Evolutionary conservation across 1,139 yeast genomes (phyloP).

Genomic region (Yamadazyma membranifaciens): DNA sequence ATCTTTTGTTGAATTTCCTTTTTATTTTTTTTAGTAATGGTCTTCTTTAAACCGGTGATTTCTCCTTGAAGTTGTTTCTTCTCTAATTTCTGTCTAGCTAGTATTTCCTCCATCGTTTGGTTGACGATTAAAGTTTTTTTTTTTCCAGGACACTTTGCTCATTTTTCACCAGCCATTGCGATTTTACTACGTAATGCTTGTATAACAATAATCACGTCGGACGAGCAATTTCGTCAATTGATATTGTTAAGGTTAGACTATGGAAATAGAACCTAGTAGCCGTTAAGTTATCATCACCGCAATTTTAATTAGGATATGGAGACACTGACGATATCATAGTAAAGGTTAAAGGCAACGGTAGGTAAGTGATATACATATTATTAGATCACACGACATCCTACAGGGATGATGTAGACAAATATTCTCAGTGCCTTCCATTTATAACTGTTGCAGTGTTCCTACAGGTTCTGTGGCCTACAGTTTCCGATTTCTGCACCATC

Average conservation of each 20-base stretch:
- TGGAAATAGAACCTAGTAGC: too few relatives aligned
- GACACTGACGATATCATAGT: too few relatives aligned
- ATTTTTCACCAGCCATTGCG: not conserved
- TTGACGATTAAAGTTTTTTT: not conserved
- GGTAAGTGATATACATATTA: too few relatives aligned
- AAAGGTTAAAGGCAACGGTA: too few relatives aligned
- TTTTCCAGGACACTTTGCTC: not conserved
- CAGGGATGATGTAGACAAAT: conserved; percentile 2
- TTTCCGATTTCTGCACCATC: too few relatives aligned
- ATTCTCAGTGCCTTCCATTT: not conserved
- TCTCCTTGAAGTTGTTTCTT: conserved; percentile 61
- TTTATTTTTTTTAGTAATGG: conserved; percentile 77
- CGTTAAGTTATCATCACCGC: too few relatives aligned
- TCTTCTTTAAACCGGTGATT: conserved; percentile 75
- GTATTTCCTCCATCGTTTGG: conserved; percentile 42
- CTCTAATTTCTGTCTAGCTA: conserved; percentile 69
- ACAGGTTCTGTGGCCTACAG: not conserved
- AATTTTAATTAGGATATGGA: too few relatives aligned
- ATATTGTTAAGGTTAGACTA: too few relatives aligned
- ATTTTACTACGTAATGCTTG: conserved; percentile 5
- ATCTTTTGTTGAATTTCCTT: conserved; percentile 57
- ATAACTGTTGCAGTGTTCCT: too few relatives aligned
- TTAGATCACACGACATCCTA: conserved; percentile 1
- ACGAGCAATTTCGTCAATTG: too few relatives aligned
- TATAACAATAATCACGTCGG: not conserved